Base-by-base conservation (phyloP, 2,329 filamentous ascomycete species). In the Ceratocystis alfenasii region DNA sequence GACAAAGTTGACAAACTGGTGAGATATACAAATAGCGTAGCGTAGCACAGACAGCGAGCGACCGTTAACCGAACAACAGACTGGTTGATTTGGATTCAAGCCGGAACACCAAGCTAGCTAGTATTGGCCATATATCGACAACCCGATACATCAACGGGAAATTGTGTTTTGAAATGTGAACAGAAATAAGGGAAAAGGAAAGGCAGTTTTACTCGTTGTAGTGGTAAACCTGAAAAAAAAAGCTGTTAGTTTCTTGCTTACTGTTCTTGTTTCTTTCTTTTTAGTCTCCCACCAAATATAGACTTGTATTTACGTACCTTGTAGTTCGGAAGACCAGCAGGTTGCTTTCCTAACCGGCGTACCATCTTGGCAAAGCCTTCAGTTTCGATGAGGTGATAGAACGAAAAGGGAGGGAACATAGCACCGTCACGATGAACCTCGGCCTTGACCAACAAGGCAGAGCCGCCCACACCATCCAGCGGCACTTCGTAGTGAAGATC, bases 341-440 rank as follows among this genome's bases (percentile, higher is more conserved):
- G 83, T 68, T 87, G 81, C 86, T 91, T 96, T 62, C 91, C 91
- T 72, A 99, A 76, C 70, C 94, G 81, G 74, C 84, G 87, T 12
- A 92, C 92, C 94, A 99, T 99, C 78, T 93, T 96, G 20, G 94
- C 92, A 73, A 99, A 99, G 0, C 94, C 94, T 73, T 99, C 94
- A 0, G 94, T 97, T 79, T 99, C 94, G 68, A 99, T 95, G 68
- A 99, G 80, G 75, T 99, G 88, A 74, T 96, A 97, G 74, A 99
- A 99, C 2, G 93, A 78, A 74, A 99, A 99, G 0, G 94, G 84
- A 20, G 94, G 94, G 78, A 99, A 99, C 93, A 97, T 99, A 74
- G 94, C 93, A 22, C 94, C 94, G 73, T 99, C 94, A 30, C 94
- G 85, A 74, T 99, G 94, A 28, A 99, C 94, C 68, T 97, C 92